Percentiles rank a stretch among this genome's conserved stretches.
Evolutionary conservation across 1,284 basidiomycete genomes (phyloP).

Genomic region (Microstroma glucosiphilum): DNA sequence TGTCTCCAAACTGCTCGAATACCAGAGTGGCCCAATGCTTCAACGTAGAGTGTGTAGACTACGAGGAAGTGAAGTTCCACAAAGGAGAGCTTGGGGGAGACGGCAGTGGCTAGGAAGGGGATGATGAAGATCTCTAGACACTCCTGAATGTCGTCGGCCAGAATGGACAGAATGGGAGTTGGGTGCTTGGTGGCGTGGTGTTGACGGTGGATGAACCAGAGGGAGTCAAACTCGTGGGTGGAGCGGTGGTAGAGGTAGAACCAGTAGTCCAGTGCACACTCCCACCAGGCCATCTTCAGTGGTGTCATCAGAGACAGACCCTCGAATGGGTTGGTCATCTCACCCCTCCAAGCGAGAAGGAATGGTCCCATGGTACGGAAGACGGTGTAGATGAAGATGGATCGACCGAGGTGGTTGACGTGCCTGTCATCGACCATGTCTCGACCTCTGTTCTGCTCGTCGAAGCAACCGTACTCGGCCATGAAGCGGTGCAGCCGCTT

Average conservation of each 20-base stretch:
- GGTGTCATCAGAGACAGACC: conserved; percentile 36
- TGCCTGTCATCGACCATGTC: conserved; percentile 45
- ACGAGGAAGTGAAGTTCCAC: conserved; percentile 36
- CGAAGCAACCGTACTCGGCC: conserved; percentile 34
- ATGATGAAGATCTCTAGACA: conserved; percentile 21
- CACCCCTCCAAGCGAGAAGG: conserved; percentile 37
- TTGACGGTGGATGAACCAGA: conserved; percentile 35
- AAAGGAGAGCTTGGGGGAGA: conserved; percentile 39
- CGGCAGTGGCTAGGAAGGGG: conserved; percentile 28
- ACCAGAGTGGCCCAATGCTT: conserved; percentile 44
- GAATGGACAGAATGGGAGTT: conserved; percentile 34
- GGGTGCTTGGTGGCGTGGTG: conserved; percentile 46
- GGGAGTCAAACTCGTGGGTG: conserved; percentile 31
- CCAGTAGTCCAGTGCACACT: conserved; percentile 34
- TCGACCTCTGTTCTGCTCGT: conserved; percentile 45
- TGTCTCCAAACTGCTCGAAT: conserved; percentile 35
- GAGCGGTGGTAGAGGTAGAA: conserved; percentile 45
- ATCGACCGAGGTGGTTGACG: conserved; percentile 43
- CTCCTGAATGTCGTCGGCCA: conserved; percentile 40
- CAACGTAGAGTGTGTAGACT: conserved; percentile 18
- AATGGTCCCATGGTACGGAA: conserved; percentile 41
- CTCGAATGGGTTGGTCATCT: conserved; percentile 33
- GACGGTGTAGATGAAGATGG: conserved; percentile 45
- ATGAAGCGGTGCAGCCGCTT: conserved; percentile 34
- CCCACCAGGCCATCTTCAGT: conserved; percentile 39